Conservation (phyloP, 2,329 filamentous ascomycete species). For the Gaeumannomyces tritici region DNA sequence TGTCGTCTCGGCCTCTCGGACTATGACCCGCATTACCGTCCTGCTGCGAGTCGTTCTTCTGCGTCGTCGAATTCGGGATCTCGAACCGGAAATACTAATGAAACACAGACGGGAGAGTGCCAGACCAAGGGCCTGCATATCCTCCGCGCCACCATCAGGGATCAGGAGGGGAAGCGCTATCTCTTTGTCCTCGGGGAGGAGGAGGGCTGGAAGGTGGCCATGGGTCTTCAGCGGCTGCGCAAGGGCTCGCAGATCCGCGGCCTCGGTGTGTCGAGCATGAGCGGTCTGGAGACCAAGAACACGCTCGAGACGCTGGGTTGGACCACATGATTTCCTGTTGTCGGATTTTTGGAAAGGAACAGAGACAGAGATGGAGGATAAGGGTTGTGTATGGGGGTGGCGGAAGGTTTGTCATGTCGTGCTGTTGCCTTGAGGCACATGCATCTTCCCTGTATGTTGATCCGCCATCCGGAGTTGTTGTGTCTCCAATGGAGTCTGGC, state of each 20-base stretch:
- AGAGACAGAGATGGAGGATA: too few species aligned
- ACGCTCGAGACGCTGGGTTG: slow-evolving; percentile 52
- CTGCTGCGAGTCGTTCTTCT: slow-evolving; percentile 10
- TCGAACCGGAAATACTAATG: too few species aligned
- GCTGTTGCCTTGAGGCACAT: too few species aligned
- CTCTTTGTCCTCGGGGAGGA: slow-evolving; percentile 55
- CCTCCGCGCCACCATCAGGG: slow-evolving; percentile 52
- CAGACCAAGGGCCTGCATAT: slow-evolving; percentile 47
- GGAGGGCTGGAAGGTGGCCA: slow-evolving; percentile 59
- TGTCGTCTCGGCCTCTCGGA: slow-evolving; percentile 43
- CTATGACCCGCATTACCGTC: slow-evolving; percentile 11
- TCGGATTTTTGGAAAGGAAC: too few species aligned
- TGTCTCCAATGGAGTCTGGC: too few species aligned
- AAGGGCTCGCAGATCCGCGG: slow-evolving; percentile 50
- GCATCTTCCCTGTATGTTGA: too few species aligned
- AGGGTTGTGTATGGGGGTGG: too few species aligned
- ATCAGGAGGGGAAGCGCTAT: slow-evolving; percentile 58
- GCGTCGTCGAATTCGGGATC: background rate
- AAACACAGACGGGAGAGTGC: slow-evolving; percentile 7
- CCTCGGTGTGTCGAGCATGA: slow-evolving; percentile 48
- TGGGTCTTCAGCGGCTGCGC: slow-evolving; percentile 50
- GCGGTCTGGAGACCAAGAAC: slow-evolving; percentile 40
- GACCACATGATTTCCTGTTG: slow-evolving; percentile 12
- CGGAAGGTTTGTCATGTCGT: too few species aligned
- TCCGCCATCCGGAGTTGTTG: too few species aligned